Base-by-base conservation (phyloP, 2,329 filamentous ascomycete species). In the Mariannaea elegans region DNA sequence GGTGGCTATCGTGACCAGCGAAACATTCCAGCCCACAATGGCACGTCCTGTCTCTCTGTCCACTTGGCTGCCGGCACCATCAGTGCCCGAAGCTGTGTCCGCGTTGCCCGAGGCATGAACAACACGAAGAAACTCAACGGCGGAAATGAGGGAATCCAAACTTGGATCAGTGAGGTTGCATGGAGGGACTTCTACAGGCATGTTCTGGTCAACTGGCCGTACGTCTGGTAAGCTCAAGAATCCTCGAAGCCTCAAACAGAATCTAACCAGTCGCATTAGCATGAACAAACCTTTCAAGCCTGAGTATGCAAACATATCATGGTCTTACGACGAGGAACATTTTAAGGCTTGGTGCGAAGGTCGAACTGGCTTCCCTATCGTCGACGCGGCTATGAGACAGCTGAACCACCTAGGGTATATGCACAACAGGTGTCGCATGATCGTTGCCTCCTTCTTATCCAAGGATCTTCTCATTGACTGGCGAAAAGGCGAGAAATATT, bases 101-200 rank as follows among this genome's bases (percentile, higher is more conserved):
- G 83, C 3, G 79, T 80, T 24, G 91, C 92, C 0, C 82, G 86
- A 29, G 83, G 87, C 54, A 77, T 79, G 27, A 91, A 92, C 68
- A 86, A 79, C 23, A 84, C 84, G 1, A 86, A 84, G 72, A 85
- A 87, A 57, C 81, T 97, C 2, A 86, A 93, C 60, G 85, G 80
- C 1, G 90, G 90, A 0, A 82, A 84, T 18, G 76, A 85, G 14
- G 91, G 91, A 0, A 89, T 91, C 56, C 80, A 84, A 49, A 81
- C 82, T 0, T 96, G 92, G 92, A 92, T 95, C 64, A 88, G 88
- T 52, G 92, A 96, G 74, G 82, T 96, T 3, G 92, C 91, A 0
- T 95, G 92, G 92, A 82, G 92, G 13, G 92, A 96, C 70, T 96
- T 96, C 71, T 96, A 96, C 78, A 92, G 89, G 70, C 91, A 95